A percentile compares a stretch with the other conserved stretches of the same genome.
Conservation (phyloP, 495 filamentous ascomycete species). For the Neurospora cerealis region DNA sequence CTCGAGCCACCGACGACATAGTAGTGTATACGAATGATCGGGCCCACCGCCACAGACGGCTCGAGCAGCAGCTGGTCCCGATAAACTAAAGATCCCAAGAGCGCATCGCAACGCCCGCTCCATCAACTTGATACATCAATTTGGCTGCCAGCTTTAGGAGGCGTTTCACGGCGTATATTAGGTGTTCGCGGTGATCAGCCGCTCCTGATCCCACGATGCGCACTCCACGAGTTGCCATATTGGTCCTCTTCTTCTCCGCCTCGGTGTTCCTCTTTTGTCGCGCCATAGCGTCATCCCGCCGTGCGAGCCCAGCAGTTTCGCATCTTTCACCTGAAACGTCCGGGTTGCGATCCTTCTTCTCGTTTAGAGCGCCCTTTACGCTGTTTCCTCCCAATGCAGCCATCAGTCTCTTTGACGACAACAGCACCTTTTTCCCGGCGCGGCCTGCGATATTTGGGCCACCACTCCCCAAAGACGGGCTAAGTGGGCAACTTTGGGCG, state of each 20-base stretch:
- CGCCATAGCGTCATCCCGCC: conserved; percentile 25
- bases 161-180: background rate
- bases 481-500: conserved; percentile 82
- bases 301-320: conserved; percentile 15
- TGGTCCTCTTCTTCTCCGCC: conserved; percentile 35
- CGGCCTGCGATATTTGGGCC: conserved; percentile 92
- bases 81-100: background rate
- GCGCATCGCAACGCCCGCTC: background rate
- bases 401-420: conserved; percentile 94
- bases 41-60: background rate
- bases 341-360: conserved; percentile 32
- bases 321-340: conserved; percentile 22
- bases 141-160: background rate
- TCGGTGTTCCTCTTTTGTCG: conserved; percentile 39
- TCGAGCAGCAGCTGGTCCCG: background rate
- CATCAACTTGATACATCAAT: background rate
- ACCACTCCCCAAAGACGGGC: conserved; percentile 57
- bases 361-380: conserved; percentile 46
- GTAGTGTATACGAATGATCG: background rate
- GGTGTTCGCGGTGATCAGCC: background rate
- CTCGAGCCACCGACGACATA: background rate
- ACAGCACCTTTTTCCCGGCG: conserved; percentile 91
- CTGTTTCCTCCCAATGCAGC: conserved; percentile 91
- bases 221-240: conserved; percentile 34
- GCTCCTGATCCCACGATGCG: conserved; percentile 28